Evolutionary conservation across 768 basidiomycete genomes (phyloP), one percentile per base, ranked within the genome.

Genomic region (Lentinus brumalis): DNA sequence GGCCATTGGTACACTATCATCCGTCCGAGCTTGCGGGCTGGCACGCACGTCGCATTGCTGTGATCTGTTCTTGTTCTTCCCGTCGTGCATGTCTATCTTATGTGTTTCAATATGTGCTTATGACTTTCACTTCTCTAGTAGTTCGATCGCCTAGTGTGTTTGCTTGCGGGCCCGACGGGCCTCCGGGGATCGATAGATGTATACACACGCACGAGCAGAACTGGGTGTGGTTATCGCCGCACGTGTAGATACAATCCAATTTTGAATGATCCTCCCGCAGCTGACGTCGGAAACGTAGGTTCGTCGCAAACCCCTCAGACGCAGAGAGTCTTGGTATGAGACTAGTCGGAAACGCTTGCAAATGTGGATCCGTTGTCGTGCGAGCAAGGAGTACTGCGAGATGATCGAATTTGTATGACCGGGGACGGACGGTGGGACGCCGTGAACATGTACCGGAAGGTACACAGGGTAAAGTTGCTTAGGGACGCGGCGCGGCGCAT

Each of bases 91-190:
- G 57, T 63, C 49, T 63, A 63, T 63, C 57, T 63, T 63, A 63
- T 63, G 62, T 63, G 57, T 63, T 59, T 59, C 62, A 63, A 56
- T 63, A 63, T 63, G 62, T 63, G 49, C 5, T 29, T 49, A 41
- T 52, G 57, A 56, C 50, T 26, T 26, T 26, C 2, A 26, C 21
- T 52, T 56, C 53, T 46, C 62, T 59, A 56, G 53, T 56, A 59
- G 62, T 52, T 35, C 11, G 35, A 35, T 54, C 52, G 40, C 50
- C 55, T 44, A 44, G 42, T 44, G 6, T 44, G 42, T 15, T 44
- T 16, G 42, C 14, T 44, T 18, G 18, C 29, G 21, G 21, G 46
- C 18, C 46, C 35, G 35, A 35, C 1, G 35, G 35, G 35, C 35
- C 35, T 35, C 2, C 35, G 11, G 35, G 11, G 35, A 35, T 35